Evolutionary conservation across 163 green algal genomes (phyloP).

Genomic region (Prototheca cutis): DNA sequence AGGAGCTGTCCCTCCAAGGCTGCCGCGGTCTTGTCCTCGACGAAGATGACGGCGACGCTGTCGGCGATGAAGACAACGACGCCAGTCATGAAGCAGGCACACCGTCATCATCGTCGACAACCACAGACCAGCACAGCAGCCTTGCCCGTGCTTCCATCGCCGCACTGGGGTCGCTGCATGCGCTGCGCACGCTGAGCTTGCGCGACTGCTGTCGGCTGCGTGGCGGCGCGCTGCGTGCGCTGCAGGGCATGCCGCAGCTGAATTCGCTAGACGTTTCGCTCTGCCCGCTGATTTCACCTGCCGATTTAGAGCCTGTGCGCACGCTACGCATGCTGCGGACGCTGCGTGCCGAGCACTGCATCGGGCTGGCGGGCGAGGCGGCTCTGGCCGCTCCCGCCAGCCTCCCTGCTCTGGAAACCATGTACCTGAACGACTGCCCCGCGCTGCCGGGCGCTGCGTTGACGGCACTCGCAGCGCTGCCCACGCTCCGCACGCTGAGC

Average conservation of each 20-base stretch:
- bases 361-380: constrained; percentile 9
- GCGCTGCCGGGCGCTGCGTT: constrained; percentile 17
- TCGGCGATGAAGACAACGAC: too few relatives aligned
- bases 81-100: too few relatives aligned
- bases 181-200: constrained; percentile 20
- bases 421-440: constrained; percentile 26
- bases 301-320: constrained; percentile 14
- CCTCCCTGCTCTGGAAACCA: constrained; percentile 4
- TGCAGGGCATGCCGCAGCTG: constrained; percentile 8
- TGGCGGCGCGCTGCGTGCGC: constrained; percentile 15
- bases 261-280: constrained; percentile 21
- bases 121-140: too few relatives aligned
- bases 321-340: constrained; percentile 13
- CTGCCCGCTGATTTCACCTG: constrained; percentile 19
- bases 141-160: too few relatives aligned
- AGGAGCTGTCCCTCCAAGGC: constrained; percentile 25
- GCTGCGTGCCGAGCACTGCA: constrained; percentile 24
- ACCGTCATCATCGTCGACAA: too few relatives aligned
- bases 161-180: constrained; percentile 6
- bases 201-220: constrained; percentile 30
- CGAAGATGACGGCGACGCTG: too few relatives aligned
- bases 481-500: constrained; percentile 2
- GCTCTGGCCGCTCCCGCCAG: constrained; percentile 12
- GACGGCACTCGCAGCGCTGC: constrained; percentile 3
- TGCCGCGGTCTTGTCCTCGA: constrained; percentile 29